Percentiles rank a stretch among this genome's conserved stretches.
Evolutionary conservation across 257 asterid genomes (phyloP).

Genomic region (Fraxinus pennsylvanica): DNA sequence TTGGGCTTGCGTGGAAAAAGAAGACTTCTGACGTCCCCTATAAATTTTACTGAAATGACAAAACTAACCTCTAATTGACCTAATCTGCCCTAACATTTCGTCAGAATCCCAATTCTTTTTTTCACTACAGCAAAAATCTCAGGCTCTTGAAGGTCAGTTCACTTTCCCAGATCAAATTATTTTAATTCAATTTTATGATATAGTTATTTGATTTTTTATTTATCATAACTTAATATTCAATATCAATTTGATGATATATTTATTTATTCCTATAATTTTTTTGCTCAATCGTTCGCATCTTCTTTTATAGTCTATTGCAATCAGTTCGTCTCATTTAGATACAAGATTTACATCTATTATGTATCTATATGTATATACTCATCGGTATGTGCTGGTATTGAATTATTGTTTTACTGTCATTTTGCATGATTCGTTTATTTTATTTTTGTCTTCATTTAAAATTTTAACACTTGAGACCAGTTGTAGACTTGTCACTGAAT

Average conservation of each 20-base stretch:
- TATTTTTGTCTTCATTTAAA: not conserved
- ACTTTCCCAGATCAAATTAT: not conserved
- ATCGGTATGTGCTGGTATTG: not conserved
- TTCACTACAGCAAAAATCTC: constrained; percentile 16
- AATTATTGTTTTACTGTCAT: not conserved
- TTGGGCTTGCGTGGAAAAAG: too few species aligned
- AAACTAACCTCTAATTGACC: constrained; percentile 23
- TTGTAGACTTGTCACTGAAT: not conserved
- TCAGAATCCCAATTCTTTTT: constrained; percentile 32
- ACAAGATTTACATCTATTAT: not conserved
- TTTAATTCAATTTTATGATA: not conserved
- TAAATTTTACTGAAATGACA: constrained; percentile 7
- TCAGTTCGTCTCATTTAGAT: not conserved
- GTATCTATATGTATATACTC: not conserved
- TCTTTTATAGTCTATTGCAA: not conserved
- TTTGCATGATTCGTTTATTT: not conserved
- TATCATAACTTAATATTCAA: not conserved
- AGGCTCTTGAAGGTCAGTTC: constrained; percentile 27
- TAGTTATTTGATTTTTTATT: not conserved
- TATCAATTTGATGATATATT: too few species aligned
- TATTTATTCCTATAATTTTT: not conserved
- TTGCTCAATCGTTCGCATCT: not conserved
- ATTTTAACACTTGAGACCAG: not conserved
- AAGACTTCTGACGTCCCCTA: too few species aligned
- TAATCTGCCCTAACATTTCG: constrained; percentile 28